A percentile compares a stretch with the other conserved stretches of the same genome.
Evolutionary conservation across 768 basidiomycete species (phyloP).

Genomic region (Russula vinacea): DNA sequence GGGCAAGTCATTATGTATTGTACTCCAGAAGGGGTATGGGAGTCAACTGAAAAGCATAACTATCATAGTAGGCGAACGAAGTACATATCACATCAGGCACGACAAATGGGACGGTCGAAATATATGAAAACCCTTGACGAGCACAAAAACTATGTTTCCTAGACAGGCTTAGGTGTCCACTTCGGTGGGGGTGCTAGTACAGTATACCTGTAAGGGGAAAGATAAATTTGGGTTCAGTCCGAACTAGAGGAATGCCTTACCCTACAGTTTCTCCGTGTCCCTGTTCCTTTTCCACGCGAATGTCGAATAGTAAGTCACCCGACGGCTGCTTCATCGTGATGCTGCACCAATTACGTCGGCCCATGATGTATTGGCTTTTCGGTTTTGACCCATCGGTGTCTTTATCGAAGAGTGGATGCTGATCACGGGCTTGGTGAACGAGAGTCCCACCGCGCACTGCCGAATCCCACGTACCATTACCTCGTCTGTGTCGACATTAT

Average conservation of each 20-base stretch:
- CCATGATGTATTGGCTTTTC: constrained; percentile 83
- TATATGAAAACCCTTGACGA: not conserved
- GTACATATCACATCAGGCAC: not conserved
- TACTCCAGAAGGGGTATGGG: too few species aligned
- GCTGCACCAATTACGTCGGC: constrained; percentile 82
- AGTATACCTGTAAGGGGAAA: constrained; percentile 30
- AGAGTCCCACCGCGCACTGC: not conserved
- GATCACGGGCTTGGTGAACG: constrained; percentile 3
- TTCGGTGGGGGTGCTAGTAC: constrained; percentile 36
- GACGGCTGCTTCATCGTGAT: constrained; percentile 55
- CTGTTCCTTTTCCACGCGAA: constrained; percentile 82
- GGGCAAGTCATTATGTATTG: too few species aligned
- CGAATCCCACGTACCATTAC: constrained; percentile 54
- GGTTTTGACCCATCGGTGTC: constrained; percentile 74
- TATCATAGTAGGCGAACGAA: not conserved
- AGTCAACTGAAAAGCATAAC: constrained; percentile 5
- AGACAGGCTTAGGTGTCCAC: constrained; percentile 28
- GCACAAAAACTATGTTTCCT: not conserved
- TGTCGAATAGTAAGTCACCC: constrained; percentile 73
- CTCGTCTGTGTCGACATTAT: constrained; percentile 80
- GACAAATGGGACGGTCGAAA: not conserved
- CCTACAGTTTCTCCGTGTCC: constrained; percentile 78
- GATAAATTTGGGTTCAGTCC: not conserved
- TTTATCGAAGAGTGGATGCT: constrained; percentile 73
- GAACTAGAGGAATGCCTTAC: constrained; percentile 43